Base-by-base conservation (phyloP, 2,329 filamentous ascomycete genomes). In the Didymella pinodella region DNA sequence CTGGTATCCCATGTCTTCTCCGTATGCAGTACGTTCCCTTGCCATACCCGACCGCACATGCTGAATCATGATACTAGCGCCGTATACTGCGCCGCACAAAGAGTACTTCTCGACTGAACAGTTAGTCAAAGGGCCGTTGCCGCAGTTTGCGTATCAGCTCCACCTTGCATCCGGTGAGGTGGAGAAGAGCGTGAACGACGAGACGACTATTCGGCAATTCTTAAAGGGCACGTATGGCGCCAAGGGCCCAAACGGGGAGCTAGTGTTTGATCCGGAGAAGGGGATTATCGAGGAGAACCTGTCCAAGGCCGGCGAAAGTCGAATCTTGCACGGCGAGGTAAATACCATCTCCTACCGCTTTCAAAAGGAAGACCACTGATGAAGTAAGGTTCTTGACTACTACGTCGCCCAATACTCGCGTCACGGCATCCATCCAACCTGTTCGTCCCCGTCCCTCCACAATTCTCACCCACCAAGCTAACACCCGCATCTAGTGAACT, bases 101-200 rank as follows among this genome's bases (percentile, higher is more conserved):
- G 76, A 73, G 22, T 91, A 81, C 71, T 63, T 85, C 16, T 80
- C 87, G 1, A 79, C 89, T 2, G 84, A 89, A 68, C 78, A 84
- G n/a, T 63, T 90, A 28, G 85, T 90, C 44, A 80, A 81, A 43
- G 79, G 65, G 71, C 82, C 54, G 70, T 67, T 91, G 40, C 87
- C 88, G 43, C 90, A 90, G 70, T 94, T 96, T 72, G 83, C 79
- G 14, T 99, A 99, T 77, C 94, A 97, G 81, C 75, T 95, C 45
- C 92, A 96, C 65, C 85, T 97, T 50, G 85, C 83, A 0, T 87
- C 88, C 20, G 86, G 87, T 0, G 87, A 90, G 16, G 75, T 80
- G 34, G 78, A 80, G 62, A 74, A 74, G 60, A 66, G 56, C 32
- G 69, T 80, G 60, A 82, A 83, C 25, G 85, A 85, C 31, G 82